Base-by-base conservation (phyloP, 208 protist species). In the Crithidia sp. region DNA sequence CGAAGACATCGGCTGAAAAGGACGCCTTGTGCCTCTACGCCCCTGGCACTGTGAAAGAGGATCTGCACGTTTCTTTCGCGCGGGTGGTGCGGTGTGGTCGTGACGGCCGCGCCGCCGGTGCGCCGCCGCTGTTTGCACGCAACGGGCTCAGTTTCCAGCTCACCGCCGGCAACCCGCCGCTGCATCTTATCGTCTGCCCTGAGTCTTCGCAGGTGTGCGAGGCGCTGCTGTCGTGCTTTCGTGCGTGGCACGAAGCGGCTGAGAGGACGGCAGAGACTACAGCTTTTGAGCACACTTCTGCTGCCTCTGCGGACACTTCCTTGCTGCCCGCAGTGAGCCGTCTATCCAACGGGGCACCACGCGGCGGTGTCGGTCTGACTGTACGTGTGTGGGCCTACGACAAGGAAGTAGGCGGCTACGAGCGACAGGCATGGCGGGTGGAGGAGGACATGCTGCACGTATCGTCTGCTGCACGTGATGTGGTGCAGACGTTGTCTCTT, bases 91-190 rank as follows among this genome's bases (percentile, higher is more conserved):
- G 66, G 43, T 85, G 76, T 61, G 76, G 57, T 45, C 63, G 79
- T 40, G 73, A 82, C 37, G 28, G 44, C 14, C 67, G 47, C 39
- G 64, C 61, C 14, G 17, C 53, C 43, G 77, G 60, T 3, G 86
- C 83, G 4, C 83, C 85, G 28, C 64, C 54, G 43, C 44, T 37
- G 37, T 86, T 67, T 67, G 79, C 81, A 14, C 74, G 77, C 54
- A 81, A 91, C 71, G 87, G 86, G 10, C 56, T 94, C 2, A 63
- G 72, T 5, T 60, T 94, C 36, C 76, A 80, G 39, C 55, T 94
- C 41, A 79, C 83, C 12, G 45, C 44, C 1, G 84, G 64, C 13
- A 52, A 73, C 4, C 66, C 81, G 13, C 79, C 86, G 49, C 43
- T 94, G 70, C 49, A 79, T 17, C 55, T 94, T 7, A 58, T 84